Percentiles rank a stretch among this genome's conserved stretches.
Evolutionary conservation across 2,329 filamentous ascomycete species (phyloP).

Genomic region (Cadophora luteo-olivacea): DNA sequence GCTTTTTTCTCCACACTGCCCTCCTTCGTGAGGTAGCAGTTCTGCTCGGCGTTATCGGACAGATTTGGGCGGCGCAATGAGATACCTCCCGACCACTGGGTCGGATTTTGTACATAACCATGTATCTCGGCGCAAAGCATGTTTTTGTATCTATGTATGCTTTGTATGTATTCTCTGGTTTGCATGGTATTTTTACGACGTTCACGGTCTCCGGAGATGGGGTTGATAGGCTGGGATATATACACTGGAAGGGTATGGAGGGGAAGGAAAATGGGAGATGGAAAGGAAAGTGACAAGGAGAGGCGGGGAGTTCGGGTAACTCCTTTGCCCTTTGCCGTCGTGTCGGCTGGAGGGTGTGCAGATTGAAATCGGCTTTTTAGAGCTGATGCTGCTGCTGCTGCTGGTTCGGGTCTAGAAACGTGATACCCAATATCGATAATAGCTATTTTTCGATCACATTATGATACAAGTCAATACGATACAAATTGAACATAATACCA

Average conservation of each 20-base stretch:
- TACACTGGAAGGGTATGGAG: neutral
- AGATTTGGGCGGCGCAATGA: constrained; percentile 4
- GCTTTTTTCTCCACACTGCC: neutral
- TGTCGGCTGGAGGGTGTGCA: neutral
- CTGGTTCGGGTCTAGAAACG: neutral
- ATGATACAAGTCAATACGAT: neutral
- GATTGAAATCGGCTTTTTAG: neutral
- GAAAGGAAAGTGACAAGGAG: neutral
- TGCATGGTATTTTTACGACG: constrained; percentile 5
- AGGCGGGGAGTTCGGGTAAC: neutral
- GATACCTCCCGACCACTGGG: constrained; percentile 65
- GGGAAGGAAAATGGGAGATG: neutral
- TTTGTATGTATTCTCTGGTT: neutral
- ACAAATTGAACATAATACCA: neutral
- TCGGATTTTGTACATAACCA: constrained; percentile 60
- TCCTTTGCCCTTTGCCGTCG: neutral
- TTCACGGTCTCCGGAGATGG: neutral
- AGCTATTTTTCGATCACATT: neutral
- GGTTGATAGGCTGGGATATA: neutral
- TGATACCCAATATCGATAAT: constrained; percentile 9
- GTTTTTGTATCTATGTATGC: constrained; percentile 39
- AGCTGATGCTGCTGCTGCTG: neutral
- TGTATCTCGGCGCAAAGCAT: constrained; percentile 61
- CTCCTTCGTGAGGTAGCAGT: neutral
- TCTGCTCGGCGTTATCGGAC: constrained; percentile 15